phyloP scores from a whole-genome alignment of 768 basidiomycete genomes.

The Suillus subaureus region DNA sequence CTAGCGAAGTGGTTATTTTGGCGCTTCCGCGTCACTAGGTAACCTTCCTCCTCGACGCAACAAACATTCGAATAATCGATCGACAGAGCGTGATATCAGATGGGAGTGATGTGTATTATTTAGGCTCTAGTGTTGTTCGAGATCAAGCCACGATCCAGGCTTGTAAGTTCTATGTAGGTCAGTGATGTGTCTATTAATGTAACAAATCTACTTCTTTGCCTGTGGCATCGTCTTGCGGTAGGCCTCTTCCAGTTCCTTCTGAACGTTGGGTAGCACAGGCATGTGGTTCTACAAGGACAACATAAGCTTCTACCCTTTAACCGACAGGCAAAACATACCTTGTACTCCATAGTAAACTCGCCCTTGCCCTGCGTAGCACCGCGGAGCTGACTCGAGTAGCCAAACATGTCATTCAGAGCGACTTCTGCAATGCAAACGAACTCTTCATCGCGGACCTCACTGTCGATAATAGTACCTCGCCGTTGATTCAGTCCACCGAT shows the following conservation, averaged over 20 bases:
- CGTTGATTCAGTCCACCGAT: constrained; percentile 93
- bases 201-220: constrained; percentile 62
- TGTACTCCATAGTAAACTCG: constrained; percentile 80
- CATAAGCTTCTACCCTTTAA: constrained; percentile 6
- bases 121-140: background rate
- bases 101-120: constrained; percentile 2
- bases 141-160: background rate
- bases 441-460: constrained; percentile 96
- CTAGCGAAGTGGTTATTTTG: constrained; percentile 34
- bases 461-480: constrained; percentile 92
- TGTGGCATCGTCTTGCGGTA: constrained; percentile 77
- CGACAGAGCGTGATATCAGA: background rate
- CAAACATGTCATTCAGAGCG: constrained; percentile 97
- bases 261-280: constrained; percentile 83
- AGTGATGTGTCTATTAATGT: background rate
- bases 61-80: background rate
- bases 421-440: constrained; percentile 93
- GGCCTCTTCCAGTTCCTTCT: constrained; percentile 86
- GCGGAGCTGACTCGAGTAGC: constrained; percentile 90
- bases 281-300: constrained; percentile 58
- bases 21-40: constrained; percentile 18
- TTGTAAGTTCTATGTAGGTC: constrained; percentile 2
- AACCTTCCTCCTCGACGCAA: background rate
- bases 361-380: constrained; percentile 98
- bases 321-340: constrained; percentile 45